phyloP scores from a whole-genome alignment of 2,329 filamentous ascomycete genomes.

The Aureobasidium zeae region DNA sequence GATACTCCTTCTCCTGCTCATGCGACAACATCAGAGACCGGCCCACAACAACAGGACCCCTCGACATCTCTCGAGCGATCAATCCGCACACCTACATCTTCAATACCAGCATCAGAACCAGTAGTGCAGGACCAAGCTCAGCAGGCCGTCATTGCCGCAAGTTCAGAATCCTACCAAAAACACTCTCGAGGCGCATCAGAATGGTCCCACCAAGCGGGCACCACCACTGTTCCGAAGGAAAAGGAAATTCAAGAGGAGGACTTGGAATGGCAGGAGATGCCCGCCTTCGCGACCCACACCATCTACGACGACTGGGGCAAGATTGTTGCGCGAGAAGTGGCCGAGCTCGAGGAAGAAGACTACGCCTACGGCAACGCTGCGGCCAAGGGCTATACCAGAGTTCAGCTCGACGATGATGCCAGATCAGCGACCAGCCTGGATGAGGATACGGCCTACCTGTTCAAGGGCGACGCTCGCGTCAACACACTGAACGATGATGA shows the following conservation, averaged over 20 bases:
- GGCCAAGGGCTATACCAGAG: slow-evolving; percentile 87
- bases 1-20: background rate
- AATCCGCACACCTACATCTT: background rate
- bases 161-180: slow-evolving; percentile 1
- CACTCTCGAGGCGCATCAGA: slow-evolving; percentile 50
- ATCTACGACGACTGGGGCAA: slow-evolving; percentile 92
- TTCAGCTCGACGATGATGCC: slow-evolving; percentile 90
- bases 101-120: background rate
- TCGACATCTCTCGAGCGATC: background rate
- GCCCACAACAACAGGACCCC: background rate
- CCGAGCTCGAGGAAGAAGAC: slow-evolving; percentile 58
- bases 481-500: slow-evolving; percentile 67
- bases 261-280: slow-evolving; percentile 85
- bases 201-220: slow-evolving; percentile 81
- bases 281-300: slow-evolving; percentile 82
- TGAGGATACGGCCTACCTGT: slow-evolving; percentile 92
- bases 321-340: slow-evolving; percentile 71
- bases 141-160: slow-evolving; percentile 9
- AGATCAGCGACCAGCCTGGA: slow-evolving; percentile 93
- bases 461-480: slow-evolving; percentile 56
- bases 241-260: slow-evolving; percentile 44
- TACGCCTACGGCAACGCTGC: slow-evolving; percentile 69
- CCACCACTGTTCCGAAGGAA: slow-evolving; percentile 39
- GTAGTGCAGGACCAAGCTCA: slow-evolving; percentile 3
- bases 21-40: slow-evolving; percentile 1